Percentiles rank a stretch among this genome's conserved stretches.
Evolutionary conservation across 2,329 filamentous ascomycete genomes (phyloP).

Genomic region (Xylariaceae sp.): DNA sequence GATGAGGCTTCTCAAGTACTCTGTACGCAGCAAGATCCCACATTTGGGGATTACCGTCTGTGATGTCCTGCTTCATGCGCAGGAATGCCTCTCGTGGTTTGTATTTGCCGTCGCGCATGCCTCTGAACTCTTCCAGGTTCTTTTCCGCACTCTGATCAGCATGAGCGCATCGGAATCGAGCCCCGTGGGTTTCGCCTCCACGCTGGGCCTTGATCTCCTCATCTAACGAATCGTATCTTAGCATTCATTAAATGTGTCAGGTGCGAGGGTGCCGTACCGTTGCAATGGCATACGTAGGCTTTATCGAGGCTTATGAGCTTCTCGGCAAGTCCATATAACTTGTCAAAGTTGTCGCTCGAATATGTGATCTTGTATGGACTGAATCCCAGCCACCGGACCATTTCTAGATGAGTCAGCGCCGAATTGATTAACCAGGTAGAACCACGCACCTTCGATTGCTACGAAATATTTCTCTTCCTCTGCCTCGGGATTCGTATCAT

Average conservation of each 20-base stretch:
- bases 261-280: slow-evolving; percentile 36
- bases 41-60: slow-evolving; percentile 60
- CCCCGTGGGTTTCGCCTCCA: slow-evolving; percentile 67
- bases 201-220: slow-evolving; percentile 82
- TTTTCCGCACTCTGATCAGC: slow-evolving; percentile 70
- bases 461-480: slow-evolving; percentile 88
- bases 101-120: slow-evolving; percentile 90
- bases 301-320: slow-evolving; percentile 69
- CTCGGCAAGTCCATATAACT: slow-evolving; percentile 83
- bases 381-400: slow-evolving; percentile 82
- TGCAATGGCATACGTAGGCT: slow-evolving; percentile 86
- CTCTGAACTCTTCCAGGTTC: slow-evolving; percentile 78
- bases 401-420: slow-evolving; percentile 47
- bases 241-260: background rate
- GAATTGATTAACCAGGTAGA: background rate
- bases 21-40: slow-evolving; percentile 94
- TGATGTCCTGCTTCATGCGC: slow-evolving; percentile 88
- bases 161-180: slow-evolving; percentile 76
- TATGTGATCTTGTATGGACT: slow-evolving; percentile 76
- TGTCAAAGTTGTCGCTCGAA: slow-evolving; percentile 85
- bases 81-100: slow-evolving; percentile 78
- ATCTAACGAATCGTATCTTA: slow-evolving; percentile 39
- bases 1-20: slow-evolving; percentile 67
- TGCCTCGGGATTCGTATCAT: slow-evolving; percentile 92
- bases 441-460: slow-evolving; percentile 58